phyloP scores from a whole-genome alignment of 2,329 filamentous ascomycete genomes.

The Talaromyces verruculosus region DNA sequence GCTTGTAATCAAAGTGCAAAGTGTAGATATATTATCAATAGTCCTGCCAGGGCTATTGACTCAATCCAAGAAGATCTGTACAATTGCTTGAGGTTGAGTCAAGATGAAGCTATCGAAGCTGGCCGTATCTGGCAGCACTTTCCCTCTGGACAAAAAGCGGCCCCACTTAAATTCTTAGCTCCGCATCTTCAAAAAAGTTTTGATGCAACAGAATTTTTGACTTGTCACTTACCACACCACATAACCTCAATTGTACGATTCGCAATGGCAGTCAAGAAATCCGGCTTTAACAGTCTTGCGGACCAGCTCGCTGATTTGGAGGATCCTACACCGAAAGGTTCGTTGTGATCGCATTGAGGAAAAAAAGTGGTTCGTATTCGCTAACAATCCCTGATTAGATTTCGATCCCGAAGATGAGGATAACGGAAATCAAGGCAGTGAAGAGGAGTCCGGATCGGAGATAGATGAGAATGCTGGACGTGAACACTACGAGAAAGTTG shows the following conservation, averaged over 20 bases:
- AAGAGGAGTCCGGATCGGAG: conserved; percentile 53
- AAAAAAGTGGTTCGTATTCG: not conserved
- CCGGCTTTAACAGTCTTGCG: conserved; percentile 46
- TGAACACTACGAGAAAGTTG: conserved; percentile 82
- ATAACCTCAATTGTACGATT: not conserved
- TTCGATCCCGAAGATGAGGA: conserved; percentile 74
- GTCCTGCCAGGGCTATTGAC: not conserved
- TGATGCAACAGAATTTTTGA: not conserved
- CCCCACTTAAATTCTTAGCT: conserved; percentile 17
- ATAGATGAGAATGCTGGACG: conserved; percentile 60
- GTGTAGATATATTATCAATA: not conserved
- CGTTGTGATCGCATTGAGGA: conserved; percentile 4
- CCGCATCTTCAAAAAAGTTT: conserved; percentile 21
- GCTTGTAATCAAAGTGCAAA: not conserved
- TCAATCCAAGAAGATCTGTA: not conserved
- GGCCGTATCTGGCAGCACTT: conserved; percentile 15
- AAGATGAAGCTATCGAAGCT: conserved; percentile 7
- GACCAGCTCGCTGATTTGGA: conserved; percentile 63
- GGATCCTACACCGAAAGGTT: conserved; percentile 64
- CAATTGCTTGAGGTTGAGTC: not conserved
- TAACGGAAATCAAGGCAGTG: conserved; percentile 56
- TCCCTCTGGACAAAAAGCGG: not conserved
- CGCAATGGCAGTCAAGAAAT: conserved; percentile 7
- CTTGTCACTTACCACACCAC: not conserved
- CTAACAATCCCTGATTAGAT: conserved; percentile 54